Conservation (phyloP, 2,329 filamentous ascomycete species). For the Cryoendolithus antarcticus region DNA sequence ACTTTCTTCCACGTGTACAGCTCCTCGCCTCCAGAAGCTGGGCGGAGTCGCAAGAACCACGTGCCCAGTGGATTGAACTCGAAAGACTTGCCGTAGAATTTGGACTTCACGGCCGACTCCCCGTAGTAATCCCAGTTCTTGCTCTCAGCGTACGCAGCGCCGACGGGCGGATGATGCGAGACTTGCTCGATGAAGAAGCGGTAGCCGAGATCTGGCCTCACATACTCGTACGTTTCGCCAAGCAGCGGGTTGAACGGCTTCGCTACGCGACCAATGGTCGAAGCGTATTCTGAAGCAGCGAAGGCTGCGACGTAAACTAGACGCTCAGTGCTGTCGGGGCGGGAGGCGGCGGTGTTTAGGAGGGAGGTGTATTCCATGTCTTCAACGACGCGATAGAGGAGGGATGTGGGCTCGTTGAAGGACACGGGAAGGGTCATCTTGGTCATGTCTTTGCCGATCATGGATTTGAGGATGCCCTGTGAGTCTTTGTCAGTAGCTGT, state of each 20-base stretch:
- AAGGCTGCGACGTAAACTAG: constrained; percentile 92
- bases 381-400: constrained; percentile 87
- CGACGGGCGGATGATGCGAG: constrained; percentile 89
- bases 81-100: constrained; percentile 95
- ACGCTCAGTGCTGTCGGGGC: constrained; percentile 76
- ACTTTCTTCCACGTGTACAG: constrained; percentile 99
- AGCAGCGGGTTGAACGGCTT: constrained; percentile 97
- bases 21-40: constrained; percentile 58
- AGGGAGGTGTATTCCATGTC: constrained; percentile 97
- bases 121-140: constrained; percentile 94
- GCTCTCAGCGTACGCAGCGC: constrained; percentile 84
- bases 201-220: constrained; percentile 89
- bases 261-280: constrained; percentile 88
- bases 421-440: constrained; percentile 98
- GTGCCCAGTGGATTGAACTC: constrained; percentile 94
- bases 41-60: constrained; percentile 84
- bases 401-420: constrained; percentile 94
- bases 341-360: constrained; percentile 75
- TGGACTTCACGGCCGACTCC: constrained; percentile 87
- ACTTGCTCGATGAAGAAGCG: constrained; percentile 98
- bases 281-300: constrained; percentile 91
- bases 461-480: constrained; percentile 90
- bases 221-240: constrained; percentile 95
- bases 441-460: constrained; percentile 99
- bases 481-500: constrained; percentile 14